phyloP scores from a whole-genome alignment of 2,329 filamentous ascomycete genomes.

The Stenocarpella maydis region DNA sequence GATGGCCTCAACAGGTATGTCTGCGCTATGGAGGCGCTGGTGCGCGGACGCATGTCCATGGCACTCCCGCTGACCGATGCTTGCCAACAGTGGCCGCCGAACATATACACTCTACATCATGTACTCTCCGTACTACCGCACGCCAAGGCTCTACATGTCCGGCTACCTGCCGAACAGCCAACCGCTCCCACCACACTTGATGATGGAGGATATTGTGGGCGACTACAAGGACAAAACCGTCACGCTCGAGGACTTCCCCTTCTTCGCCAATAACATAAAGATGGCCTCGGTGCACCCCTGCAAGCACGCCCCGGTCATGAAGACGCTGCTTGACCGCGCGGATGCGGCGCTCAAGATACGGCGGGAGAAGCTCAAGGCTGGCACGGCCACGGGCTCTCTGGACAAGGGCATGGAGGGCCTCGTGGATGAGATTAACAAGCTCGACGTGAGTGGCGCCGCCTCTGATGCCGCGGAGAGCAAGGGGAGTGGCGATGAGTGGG shows the following conservation, averaged over 20 bases:
- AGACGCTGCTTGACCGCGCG: conserved; percentile 92
- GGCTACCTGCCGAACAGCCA: conserved; percentile 84
- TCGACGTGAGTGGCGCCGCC: conserved; percentile 61
- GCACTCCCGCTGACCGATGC: conserved; percentile 34
- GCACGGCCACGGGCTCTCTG: conserved; percentile 55
- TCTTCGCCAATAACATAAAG: conserved; percentile 89
- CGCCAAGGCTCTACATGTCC: conserved; percentile 92
- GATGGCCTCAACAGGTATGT: conserved; percentile 56
- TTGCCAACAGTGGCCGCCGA: conserved; percentile 71
- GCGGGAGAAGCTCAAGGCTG: conserved; percentile 77
- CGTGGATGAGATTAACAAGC: conserved; percentile 79
- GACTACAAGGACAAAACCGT: conserved; percentile 78
- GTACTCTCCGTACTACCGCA: conserved; percentile 96
- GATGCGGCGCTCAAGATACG: conserved; percentile 92
- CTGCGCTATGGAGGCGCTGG: background rate
- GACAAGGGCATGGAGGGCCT: conserved; percentile 80
- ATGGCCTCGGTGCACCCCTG: conserved; percentile 98
- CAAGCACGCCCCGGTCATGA: conserved; percentile 98
- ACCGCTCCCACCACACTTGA: conserved; percentile 46
- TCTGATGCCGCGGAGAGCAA: conserved; percentile 59
- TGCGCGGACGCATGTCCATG: conserved; percentile 18
- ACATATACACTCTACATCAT: conserved; percentile 99
- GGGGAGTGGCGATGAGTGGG: conserved; percentile 67
- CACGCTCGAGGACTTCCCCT: conserved; percentile 96
- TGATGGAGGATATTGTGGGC: conserved; percentile 52